Conservation (phyloP, 2,329 filamentous ascomycete species). For the Endothia cerciana region DNA sequence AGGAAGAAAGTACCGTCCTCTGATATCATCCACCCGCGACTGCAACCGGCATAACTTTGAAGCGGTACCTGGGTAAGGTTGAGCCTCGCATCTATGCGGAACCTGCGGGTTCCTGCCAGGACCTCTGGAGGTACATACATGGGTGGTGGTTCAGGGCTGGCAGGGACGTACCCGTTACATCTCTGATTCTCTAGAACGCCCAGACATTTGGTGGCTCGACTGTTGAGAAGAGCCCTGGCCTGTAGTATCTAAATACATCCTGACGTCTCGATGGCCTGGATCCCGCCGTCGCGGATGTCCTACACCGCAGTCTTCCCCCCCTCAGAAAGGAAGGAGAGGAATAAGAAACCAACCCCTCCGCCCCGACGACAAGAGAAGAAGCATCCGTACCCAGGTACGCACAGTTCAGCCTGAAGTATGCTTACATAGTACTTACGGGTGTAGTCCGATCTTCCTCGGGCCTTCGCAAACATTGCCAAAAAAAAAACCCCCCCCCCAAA, state of each 20-base stretch:
- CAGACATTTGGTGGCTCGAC: neutral
- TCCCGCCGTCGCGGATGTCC: neutral
- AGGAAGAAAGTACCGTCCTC: slow-evolving; percentile 3
- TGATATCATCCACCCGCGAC: slow-evolving; percentile 10
- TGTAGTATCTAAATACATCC: neutral
- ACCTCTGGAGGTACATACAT: slow-evolving; percentile 3
- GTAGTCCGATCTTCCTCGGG: neutral
- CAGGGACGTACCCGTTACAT: neutral
- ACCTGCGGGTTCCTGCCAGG: slow-evolving; percentile 3
- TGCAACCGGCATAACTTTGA: slow-evolving; percentile 13
- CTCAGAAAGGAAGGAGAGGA: slow-evolving; percentile 4
- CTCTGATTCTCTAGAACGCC: neutral
- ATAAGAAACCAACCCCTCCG: neutral
- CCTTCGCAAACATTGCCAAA: slow-evolving; percentile 3
- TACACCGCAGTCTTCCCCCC: neutral
- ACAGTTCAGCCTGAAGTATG: slow-evolving; percentile 1
- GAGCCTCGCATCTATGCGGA: slow-evolving; percentile 22
- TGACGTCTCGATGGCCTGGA: neutral
- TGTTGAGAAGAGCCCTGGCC: neutral
- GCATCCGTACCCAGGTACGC: neutral
- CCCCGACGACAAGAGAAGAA: neutral
- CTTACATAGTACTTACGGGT: neutral
- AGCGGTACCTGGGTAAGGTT: slow-evolving; percentile 20
- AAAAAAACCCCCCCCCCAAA: neutral
- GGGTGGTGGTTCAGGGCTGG: neutral